Base-by-base conservation (phyloP, 2,329 filamentous ascomycete species). In the Nemania sp. region DNA sequence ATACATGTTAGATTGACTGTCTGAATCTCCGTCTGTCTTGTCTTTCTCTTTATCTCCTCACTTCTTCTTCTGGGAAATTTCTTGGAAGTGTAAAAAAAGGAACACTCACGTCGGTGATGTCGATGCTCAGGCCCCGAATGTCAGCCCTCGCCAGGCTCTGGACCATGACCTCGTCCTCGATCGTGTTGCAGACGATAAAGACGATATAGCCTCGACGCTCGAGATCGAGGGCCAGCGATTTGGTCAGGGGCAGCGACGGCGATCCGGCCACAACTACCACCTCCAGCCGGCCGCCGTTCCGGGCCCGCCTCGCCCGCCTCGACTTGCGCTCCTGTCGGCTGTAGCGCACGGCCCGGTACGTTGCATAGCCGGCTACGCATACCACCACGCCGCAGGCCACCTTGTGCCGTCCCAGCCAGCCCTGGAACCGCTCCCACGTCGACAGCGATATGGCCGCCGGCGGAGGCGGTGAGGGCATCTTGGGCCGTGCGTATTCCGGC, bases 131-230 rank as follows among this genome's bases (percentile, higher is more conserved):
- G 6, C 93, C 86, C 59, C 88, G 83, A 60, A 97, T 88, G 68
- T 97, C 94, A 6, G 85, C 79, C 57, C 91, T 81, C n/a, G 86
- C 81, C 70, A 96, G 83, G 56, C 83, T 81, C 56, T 90, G 83
- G 12, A 97, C 86, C 59, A 88, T 75, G 30, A 86, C 79, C 70
- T 97, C 91, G 62, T 97, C 93, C 64, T 96, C 90, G 54, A 86
- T 75, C n/a, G 85, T 90, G 60, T 85, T 88, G 65, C 91, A 93
- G 1, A 96, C 89, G 56, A 99, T 80, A 70, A 91, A 99, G 51
- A 97, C 90, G 56, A 97, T 89, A 70, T 95, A 97, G 4, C 94
- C 94, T 60, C 91, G 84, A 55, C 91, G 81, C 74, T 97, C 94
- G 62, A 99, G 78, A 68, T 99, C 94, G 42, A 92, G 74, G 2